These are phyloP conservation scores for Betula pendula DNA, from an alignment of 306 rosid genomes.

Conservation along the genomic window DNA sequence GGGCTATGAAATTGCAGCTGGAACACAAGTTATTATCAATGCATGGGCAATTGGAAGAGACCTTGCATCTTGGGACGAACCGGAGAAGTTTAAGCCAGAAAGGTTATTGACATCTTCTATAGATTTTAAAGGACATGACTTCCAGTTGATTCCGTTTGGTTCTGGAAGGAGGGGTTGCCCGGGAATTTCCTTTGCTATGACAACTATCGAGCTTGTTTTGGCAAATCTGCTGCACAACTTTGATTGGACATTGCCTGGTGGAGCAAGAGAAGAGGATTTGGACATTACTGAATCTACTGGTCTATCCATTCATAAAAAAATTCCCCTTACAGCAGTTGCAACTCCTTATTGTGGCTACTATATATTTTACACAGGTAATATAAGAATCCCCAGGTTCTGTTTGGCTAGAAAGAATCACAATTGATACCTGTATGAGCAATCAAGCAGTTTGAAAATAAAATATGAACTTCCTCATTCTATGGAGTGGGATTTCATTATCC, in stretches of 20 bases:
- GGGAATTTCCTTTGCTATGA: conserved; percentile 30
- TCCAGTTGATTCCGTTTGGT: conserved; percentile 45
- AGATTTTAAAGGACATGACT: conserved; percentile 39
- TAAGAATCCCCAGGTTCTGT: too few species aligned
- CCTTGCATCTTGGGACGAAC: conserved; percentile 31
- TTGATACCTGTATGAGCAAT: too few species aligned
- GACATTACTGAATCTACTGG: background rate
- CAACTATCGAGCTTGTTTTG: conserved; percentile 24
- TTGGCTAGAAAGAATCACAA: too few species aligned
- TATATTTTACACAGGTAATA: too few species aligned
- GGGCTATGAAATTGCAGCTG: too few species aligned
- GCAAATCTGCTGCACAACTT: too few species aligned
- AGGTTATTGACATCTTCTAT: conserved; percentile 24
- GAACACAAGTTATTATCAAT: too few species aligned
- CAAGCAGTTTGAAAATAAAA: too few species aligned
- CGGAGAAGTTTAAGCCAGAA: conserved; percentile 41
- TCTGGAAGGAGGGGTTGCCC: conserved; percentile 48
- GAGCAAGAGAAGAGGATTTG: conserved; percentile 13
- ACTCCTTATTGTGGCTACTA: background rate
- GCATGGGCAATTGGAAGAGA: too few species aligned
- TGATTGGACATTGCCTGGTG: too few species aligned
- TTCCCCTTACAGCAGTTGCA: background rate
- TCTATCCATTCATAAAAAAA: background rate
- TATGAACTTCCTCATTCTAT: too few species aligned
- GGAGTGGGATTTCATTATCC: too few species aligned